Conservation (phyloP, 176 grass and related monocot genomes). For the Ampelocalamus luodianensis region DNA sequence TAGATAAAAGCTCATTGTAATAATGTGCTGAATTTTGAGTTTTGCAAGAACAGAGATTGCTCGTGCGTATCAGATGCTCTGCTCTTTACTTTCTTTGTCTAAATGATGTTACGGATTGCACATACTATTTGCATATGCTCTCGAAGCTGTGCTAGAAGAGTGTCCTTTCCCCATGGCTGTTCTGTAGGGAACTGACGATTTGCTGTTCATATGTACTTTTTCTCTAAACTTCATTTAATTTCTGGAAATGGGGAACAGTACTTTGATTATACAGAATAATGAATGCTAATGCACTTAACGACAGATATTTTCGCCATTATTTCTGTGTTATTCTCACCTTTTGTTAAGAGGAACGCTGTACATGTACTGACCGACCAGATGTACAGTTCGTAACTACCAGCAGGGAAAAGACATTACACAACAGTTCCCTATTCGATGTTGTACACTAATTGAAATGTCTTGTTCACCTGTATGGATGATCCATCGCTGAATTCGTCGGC, state of each 20-base stretch:
- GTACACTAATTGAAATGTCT: not conserved
- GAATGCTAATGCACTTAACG: not conserved
- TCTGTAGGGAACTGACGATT: constrained; percentile 16
- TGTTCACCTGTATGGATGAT: not conserved
- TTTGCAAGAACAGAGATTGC: not conserved
- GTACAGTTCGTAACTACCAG: not conserved
- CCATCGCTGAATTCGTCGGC: not conserved
- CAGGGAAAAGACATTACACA: not conserved
- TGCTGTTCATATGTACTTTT: not conserved
- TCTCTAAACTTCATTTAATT: not conserved
- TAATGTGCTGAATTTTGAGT: not conserved
- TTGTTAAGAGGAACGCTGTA: not conserved
- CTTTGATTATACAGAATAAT: not conserved
- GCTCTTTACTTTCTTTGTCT: not conserved
- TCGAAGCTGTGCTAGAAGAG: constrained; percentile 17
- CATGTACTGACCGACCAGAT: not conserved
- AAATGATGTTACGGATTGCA: not conserved
- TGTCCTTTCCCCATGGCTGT: not conserved
- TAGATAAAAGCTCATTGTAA: not conserved
- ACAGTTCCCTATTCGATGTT: not conserved
- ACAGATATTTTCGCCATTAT: not conserved
- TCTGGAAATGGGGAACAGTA: constrained; percentile 4
- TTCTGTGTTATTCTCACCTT: constrained; percentile 5
- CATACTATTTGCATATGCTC: constrained; percentile 4
- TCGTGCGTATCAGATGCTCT: not conserved